Base-by-base conservation (phyloP, 192 early-diverging fungal genomes). In the Dimargaris xerosporica region DNA sequence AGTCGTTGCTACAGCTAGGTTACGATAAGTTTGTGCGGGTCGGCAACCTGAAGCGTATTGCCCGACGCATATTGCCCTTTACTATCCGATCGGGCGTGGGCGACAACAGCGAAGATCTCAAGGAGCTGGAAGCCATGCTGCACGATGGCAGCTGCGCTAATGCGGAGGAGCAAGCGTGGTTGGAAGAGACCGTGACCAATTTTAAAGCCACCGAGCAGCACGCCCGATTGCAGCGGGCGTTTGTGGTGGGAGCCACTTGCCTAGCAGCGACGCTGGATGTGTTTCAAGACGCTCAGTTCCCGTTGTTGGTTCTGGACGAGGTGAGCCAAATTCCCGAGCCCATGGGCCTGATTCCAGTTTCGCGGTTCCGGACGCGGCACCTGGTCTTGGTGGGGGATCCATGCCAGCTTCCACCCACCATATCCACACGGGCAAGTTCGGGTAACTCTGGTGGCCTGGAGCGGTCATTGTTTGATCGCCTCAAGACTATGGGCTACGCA, bases 331-430 rank as follows among this genome's bases (percentile, higher is more conserved):
- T 95, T 53, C 82, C 87, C 39, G 93, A 96, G 65, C 89, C 93
- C 0, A 79, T 96, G 78, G 84, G 86, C 0, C 71, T 96, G 66
- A 78, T 96, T 0, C 91, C 93, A 0, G 65, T 95, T 51, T 67
- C 74, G 17, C 71, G 80, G 25, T 84, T 89, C 23, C 59, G 70
- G 5, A 77, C 78, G 31, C 71, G 76, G 23, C 69, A 80, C 17
- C 62, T 86, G 12, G 73, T 96, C 29, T 72, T 96, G 41, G 84
- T 96, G 31, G 93, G 93, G 2, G 93, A 96, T 67, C 93, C 93
- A 13, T 61, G 78, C 17, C 92, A 94, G 77, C 77, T 96, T 48
- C 77, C 88, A 10, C 93, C 93, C n/a, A 89, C 87, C 3, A 59
- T 95, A 42, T 78, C 76, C 4, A 83, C 83, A 4, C 65, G 44